Evolutionary conservation across 73 alveolate species (phyloP).

Genomic region (Tetrahymena malaccensis): DNA sequence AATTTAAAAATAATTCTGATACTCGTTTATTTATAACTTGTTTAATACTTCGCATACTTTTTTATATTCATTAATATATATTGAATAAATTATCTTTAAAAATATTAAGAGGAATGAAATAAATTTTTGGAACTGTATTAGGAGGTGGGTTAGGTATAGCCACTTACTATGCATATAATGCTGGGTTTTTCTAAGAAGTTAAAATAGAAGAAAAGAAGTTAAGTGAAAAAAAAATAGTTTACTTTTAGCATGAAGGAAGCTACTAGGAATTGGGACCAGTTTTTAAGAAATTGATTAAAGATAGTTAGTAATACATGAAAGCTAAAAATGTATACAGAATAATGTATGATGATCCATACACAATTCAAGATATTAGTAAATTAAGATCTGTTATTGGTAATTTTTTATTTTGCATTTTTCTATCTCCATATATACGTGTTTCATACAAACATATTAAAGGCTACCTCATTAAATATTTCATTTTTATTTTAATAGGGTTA

Average conservation of each 20-base stretch:
- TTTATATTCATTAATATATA: too few relatives aligned
- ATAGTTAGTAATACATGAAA: neutral
- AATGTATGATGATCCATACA: neutral
- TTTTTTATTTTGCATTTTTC: neutral
- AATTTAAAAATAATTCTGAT: too few relatives aligned
- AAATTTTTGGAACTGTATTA: neutral
- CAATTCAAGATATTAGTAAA: neutral
- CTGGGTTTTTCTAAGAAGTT: neutral
- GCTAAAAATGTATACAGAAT: neutral
- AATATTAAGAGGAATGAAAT: neutral
- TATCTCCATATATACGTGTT: too few relatives aligned
- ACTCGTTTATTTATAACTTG: too few relatives aligned
- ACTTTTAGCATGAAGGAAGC: neutral
- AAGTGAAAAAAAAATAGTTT: neutral
- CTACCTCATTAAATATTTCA: too few relatives aligned
- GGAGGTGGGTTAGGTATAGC: neutral
- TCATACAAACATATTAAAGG: neutral
- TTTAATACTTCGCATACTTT: too few relatives aligned
- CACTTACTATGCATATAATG: neutral
- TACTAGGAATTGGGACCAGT: neutral
- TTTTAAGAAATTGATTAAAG: neutral
- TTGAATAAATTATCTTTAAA: too few relatives aligned
- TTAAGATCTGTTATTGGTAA: neutral
- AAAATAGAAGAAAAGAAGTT: neutral
- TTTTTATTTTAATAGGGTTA: neutral